Base-by-base conservation (phyloP, 192 early-diverging fungal species). In the Funneliformis geosporum region DNA sequence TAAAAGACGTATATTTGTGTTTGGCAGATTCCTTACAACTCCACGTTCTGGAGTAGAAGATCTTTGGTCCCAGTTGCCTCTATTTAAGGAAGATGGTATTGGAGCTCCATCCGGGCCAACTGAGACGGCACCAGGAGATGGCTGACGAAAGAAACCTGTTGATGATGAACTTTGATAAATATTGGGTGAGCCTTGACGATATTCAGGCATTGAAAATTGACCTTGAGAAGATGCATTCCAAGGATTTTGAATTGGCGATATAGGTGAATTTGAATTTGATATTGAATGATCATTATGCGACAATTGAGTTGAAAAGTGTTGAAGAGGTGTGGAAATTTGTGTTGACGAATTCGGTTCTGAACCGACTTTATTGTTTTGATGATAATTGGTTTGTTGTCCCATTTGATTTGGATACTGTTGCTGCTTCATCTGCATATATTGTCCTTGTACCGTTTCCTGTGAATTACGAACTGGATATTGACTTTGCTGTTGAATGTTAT, bases 71-170 rank as follows among this genome's bases (percentile, higher is more conserved):
- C 42, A 21, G 68, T 55, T 9, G 23, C 59, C n/a, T 42, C 64
- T 47, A 44, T 50, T 25, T 38, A 75, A 72, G 14, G 70, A 50
- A 8, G 75, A 43, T 12, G 60, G 60, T 64, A 76, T 42, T 39
- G 75, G 60, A 23, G 18, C n/a, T 16, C 75, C 75, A 40, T 76
- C 75, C 10, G 75, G 75, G 2, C 75, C 75, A 12, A 76, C n/a
- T 14, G 25, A 18, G n/a, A 64, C 18, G 16, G n/a, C 23, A 46
- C 42, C 18, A 28, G 73, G 42, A 25, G 73, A 60, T 7, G 42
- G 59, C 18, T 21, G 59, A 50, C 43, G 73, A 21, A 21, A 16
- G 1, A 18, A 5, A 25, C 18, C 61, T 10, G 50, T 21, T 8
- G 75, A 14, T 50, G 59, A 76, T 38, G 75, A 64, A 64, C 75